Evolutionary conservation across 148 eudicot species (phyloP).

Genomic region (Fagopyrum tataricum): DNA sequence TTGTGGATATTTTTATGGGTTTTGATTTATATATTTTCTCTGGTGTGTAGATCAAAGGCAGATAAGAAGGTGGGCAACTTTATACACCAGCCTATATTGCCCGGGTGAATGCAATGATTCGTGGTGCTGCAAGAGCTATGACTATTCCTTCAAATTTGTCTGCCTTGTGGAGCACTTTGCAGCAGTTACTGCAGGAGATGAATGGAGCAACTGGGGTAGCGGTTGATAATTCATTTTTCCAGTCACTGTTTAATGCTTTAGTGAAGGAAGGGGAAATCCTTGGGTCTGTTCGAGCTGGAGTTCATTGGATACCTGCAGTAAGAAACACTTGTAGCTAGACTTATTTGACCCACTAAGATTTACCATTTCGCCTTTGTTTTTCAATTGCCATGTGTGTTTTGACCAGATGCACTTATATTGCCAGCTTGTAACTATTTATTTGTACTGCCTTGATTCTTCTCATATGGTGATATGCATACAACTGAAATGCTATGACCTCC

Average conservation of each 20-base stretch:
- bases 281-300: slow-evolving; percentile 97
- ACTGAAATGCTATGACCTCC: neutral
- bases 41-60: slow-evolving; percentile 62
- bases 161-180: slow-evolving; percentile 81
- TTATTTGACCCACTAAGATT: neutral
- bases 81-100: slow-evolving; percentile 95
- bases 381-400: neutral
- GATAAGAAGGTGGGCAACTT: slow-evolving; percentile 96
- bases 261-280: slow-evolving; percentile 79
- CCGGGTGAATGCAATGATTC: slow-evolving; percentile 89
- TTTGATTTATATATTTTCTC: slow-evolving; percentile 11
- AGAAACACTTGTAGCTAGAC: slow-evolving; percentile 13
- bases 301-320: slow-evolving; percentile 95
- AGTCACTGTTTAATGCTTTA: slow-evolving; percentile 71
- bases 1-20: slow-evolving; percentile 6
- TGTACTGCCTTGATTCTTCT: neutral
- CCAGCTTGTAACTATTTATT: neutral
- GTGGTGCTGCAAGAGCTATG: slow-evolving; percentile 90
- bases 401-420: neutral
- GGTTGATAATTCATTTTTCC: slow-evolving; percentile 84
- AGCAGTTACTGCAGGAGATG: slow-evolving; percentile 70
- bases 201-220: slow-evolving; percentile 90
- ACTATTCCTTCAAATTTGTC: slow-evolving; percentile 84
- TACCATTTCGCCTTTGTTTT: neutral
- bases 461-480: neutral